These are phyloP conservation scores for Populus tremula DNA, from an alignment of 345 rosid species.

Conservation along the genomic window DNA sequence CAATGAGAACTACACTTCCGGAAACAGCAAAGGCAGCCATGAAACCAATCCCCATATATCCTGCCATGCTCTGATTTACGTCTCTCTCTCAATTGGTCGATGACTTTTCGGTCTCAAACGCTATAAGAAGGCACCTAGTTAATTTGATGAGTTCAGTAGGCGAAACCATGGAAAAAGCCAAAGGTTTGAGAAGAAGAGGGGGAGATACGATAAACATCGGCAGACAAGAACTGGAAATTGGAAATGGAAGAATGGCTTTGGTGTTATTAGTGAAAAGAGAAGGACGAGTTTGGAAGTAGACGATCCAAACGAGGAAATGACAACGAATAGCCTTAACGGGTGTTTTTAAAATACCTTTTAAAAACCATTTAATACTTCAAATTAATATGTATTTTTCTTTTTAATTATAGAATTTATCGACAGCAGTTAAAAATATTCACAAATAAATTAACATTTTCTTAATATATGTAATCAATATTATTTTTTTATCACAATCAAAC, in stretches of 20 bases:
- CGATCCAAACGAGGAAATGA: conserved; percentile 3
- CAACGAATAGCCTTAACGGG: no score
- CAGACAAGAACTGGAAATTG: background rate
- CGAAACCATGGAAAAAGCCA: background rate
- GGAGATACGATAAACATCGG: conserved; percentile 3
- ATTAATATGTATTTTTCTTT: no score
- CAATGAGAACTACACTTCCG: conserved; percentile 67
- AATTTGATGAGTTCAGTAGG: background rate
- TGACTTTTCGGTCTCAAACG: background rate
- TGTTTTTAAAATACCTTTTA: no score
- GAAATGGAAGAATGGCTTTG: background rate
- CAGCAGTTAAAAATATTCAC: no score
- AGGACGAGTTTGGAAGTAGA: background rate
- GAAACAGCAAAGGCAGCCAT: conserved; percentile 78
- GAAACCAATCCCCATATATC: conserved; percentile 44
- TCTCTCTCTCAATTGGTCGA: background rate
- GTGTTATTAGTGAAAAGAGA: background rate
- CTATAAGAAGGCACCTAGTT: background rate
- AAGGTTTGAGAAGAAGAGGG: background rate
- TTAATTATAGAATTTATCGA: no score
- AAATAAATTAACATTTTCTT: no score
- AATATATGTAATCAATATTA: no score
- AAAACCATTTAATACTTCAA: no score
- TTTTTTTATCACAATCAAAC: no score
- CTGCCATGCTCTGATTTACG: conserved; percentile 28